Evolutionary conservation across 2,329 filamentous ascomycete genomes (phyloP).

Genomic region (Fusarium decemcellulare): DNA sequence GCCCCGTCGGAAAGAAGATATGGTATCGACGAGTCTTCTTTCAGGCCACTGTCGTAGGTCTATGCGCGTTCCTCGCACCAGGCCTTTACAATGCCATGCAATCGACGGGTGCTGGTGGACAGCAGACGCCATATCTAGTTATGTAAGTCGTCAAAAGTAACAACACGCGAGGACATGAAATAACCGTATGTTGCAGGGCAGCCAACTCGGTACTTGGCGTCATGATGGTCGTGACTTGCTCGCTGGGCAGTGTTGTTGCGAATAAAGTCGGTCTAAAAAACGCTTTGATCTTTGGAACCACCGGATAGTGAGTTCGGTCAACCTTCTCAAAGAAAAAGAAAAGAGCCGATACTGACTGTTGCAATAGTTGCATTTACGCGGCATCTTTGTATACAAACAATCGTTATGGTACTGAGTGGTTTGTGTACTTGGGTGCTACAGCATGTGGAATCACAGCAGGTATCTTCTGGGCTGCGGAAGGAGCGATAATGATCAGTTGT

Average conservation of each 20-base stretch:
- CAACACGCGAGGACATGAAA: too few relatives aligned
- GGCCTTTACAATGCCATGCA: constrained; percentile 49
- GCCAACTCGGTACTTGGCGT: constrained; percentile 16
- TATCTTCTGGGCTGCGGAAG: too few relatives aligned
- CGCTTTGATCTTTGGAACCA: too few relatives aligned
- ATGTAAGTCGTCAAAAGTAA: neutral
- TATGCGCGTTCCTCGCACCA: constrained; percentile 43
- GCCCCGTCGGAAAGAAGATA: neutral
- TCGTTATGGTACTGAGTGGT: too few relatives aligned
- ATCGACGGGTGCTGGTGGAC: constrained; percentile 22
- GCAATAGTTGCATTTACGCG: too few relatives aligned
- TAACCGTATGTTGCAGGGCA: constrained; percentile 5
- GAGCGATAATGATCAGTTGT: too few relatives aligned
- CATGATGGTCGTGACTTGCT: constrained; percentile 21
- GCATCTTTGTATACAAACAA: too few relatives aligned
- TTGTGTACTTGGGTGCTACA: too few relatives aligned
- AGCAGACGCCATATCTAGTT: constrained; percentile 22
- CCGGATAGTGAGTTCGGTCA: too few relatives aligned
- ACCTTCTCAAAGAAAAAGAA: too few relatives aligned
- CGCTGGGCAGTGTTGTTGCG: constrained; percentile 9
- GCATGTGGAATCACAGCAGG: too few relatives aligned
- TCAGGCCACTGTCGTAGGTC: constrained; percentile 14
- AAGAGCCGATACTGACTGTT: too few relatives aligned
- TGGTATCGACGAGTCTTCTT: constrained; percentile 1
- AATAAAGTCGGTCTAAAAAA: neutral